Conservation (phyloP, 2,329 filamentous ascomycete species). For the Pseudogymnoascus verrucosus region DNA sequence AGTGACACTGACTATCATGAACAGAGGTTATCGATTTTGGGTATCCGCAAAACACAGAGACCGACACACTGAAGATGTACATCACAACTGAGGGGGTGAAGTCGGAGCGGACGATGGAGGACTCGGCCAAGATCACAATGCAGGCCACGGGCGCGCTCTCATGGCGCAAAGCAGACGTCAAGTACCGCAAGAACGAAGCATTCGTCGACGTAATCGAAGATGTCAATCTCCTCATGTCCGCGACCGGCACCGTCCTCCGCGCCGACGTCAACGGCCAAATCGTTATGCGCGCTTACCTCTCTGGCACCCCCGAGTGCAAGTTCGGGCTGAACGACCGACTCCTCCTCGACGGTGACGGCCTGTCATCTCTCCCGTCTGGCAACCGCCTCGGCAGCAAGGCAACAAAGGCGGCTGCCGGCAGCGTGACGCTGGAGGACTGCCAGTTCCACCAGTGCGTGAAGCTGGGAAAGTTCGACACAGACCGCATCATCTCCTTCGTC, state of each 20-base stretch:
- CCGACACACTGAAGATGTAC: constrained; percentile 99
- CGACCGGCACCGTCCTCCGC: constrained; percentile 85
- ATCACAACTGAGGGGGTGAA: constrained; percentile 99
- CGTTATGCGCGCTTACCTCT: constrained; percentile 95
- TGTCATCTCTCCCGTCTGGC: constrained; percentile 60
- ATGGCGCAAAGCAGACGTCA: constrained; percentile 95
- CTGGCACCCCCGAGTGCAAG: constrained; percentile 96
- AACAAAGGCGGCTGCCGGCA: constrained; percentile 89
- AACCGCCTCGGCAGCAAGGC: constrained; percentile 78
- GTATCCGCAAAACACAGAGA: constrained; percentile 98
- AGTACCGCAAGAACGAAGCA: constrained; percentile 98
- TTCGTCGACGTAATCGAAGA: constrained; percentile 99
- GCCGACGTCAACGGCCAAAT: constrained; percentile 97
- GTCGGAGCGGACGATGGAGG: constrained; percentile 75
- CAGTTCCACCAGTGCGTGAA: constrained; percentile 99
- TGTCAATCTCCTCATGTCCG: constrained; percentile 98
- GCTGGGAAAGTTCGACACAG: constrained; percentile 90
- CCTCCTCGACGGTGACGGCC: constrained; percentile 70
- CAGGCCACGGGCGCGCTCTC: constrained; percentile 95
- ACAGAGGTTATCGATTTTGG: constrained; percentile 97
- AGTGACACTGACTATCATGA: neutral
- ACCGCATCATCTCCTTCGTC: constrained; percentile 94
- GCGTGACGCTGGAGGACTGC: constrained; percentile 93
- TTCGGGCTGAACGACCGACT: constrained; percentile 95
- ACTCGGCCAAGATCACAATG: constrained; percentile 98